Conservation (phyloP, 2,329 filamentous ascomycete genomes). For the Penicillium paneum region DNA sequence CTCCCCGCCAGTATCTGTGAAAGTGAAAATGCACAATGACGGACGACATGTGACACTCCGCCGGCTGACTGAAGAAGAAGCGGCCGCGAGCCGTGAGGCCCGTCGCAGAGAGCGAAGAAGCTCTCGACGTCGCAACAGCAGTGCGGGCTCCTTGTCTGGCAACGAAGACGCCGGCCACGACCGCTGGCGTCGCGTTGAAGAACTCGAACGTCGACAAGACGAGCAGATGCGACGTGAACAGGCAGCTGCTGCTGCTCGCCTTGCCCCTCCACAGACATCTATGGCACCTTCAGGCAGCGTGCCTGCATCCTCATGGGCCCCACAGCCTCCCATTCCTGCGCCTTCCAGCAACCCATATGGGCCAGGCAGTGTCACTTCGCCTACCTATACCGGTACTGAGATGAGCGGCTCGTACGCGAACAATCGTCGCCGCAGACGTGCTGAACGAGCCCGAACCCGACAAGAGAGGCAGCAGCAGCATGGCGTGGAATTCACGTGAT, state of each 20-base stretch:
- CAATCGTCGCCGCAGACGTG: slow-evolving; percentile 52
- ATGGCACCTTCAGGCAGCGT: slow-evolving; percentile 26
- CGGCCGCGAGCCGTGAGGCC: slow-evolving; percentile 57
- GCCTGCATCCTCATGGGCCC: slow-evolving; percentile 21
- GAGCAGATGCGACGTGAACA: slow-evolving; percentile 43
- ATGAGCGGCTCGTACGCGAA: slow-evolving; percentile 52
- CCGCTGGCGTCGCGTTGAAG: slow-evolving; percentile 50
- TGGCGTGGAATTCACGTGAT: slow-evolving; percentile 50
- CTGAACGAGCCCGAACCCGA: slow-evolving; percentile 49
- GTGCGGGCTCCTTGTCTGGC: slow-evolving; percentile 42
- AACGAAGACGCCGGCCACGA: slow-evolving; percentile 39
- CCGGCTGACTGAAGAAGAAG: slow-evolving; percentile 60
- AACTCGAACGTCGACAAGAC: slow-evolving; percentile 47
- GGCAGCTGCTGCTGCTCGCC: slow-evolving; percentile 30
- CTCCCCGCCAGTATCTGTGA: slow-evolving; percentile 61
- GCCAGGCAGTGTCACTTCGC: slow-evolving; percentile 41
- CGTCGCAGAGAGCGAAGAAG: slow-evolving; percentile 46
- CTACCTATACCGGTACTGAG: slow-evolving; percentile 49
- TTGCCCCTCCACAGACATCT: slow-evolving; percentile 17
- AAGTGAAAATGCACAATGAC: slow-evolving; percentile 64
- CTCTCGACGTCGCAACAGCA: slow-evolving; percentile 42
- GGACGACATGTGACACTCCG: slow-evolving; percentile 62
- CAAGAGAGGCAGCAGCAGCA: slow-evolving; percentile 45
- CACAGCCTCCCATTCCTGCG: slow-evolving; percentile 35
- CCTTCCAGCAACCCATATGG: slow-evolving; percentile 43